Base-by-base conservation (phyloP, 345 rosid genomes). In the Sisymbrium altissimum region DNA sequence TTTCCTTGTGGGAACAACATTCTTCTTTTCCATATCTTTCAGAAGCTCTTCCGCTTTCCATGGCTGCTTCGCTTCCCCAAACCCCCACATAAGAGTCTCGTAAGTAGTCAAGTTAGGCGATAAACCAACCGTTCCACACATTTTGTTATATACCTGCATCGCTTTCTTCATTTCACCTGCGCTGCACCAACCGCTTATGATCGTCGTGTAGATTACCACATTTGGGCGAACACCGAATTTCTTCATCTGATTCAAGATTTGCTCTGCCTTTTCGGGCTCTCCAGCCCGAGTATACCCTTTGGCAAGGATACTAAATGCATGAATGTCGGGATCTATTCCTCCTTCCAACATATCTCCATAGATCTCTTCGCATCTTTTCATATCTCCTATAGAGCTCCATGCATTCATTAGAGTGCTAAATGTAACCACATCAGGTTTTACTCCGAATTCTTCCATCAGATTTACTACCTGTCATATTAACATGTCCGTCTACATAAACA, bases 391-490 rank as follows among this genome's bases (percentile, higher is more conserved):
- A 3, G 95, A 86, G 81, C 95, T 89, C 93, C 98, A 91, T 2
- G 88, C 92, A 71, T 94, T 86, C 96, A 94, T 91, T 81, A 94
- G 81, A 3, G 93, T 91, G 85, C 98, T 94, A 73, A 88, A 94
- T 53, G 96, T 94, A 45, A 91, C 70, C 32, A 91, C 95, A 58
- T 89, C 97, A 15, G 95, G 92, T 74, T 85, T 86, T 52, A 89
- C 83, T 12, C 86, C 90, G 3, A 74, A 82, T 43, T 87, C 87
- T 81, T 85, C 92, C 97, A 89, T 88, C 75, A 87, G 41, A 39
- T 88, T 76, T 57, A 90, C 80, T 49, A 85, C 87, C 96, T 88
- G 83, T 14, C 32, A 39, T 23, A 29, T 29, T 44, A 63, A 29
- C 57, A 35, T 7, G 7, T 15, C 7, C 21, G 14, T 5, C 2